Percentiles rank a stretch among this genome's conserved stretches.
Evolutionary conservation across 83 land plant species (phyloP).

Genomic region (Picea engelmannii): DNA sequence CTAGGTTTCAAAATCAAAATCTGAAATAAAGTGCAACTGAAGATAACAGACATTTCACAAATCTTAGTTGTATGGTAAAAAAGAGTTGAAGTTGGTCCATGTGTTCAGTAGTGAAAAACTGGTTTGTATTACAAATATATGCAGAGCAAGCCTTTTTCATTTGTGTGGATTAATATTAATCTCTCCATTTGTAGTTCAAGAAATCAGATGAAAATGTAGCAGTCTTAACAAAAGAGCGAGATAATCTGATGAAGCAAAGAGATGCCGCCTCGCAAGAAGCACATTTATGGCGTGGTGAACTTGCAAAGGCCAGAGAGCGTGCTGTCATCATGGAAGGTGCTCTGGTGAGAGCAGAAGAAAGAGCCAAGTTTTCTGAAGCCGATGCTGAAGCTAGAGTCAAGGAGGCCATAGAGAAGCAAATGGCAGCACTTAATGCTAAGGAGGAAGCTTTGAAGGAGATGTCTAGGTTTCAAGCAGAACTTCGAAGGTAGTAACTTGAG

Average conservation of each 20-base stretch:
- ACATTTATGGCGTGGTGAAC: conserved; percentile 75
- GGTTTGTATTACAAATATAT: neutral
- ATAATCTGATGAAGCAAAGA: conserved; percentile 57
- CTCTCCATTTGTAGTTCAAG: conserved; percentile 39
- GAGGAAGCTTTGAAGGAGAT: conserved; percentile 53
- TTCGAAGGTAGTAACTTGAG: conserved; percentile 42
- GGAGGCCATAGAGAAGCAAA: conserved; percentile 55
- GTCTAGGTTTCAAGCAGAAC: conserved; percentile 48
- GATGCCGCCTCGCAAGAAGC: conserved; percentile 69
- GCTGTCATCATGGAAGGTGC: conserved; percentile 68
- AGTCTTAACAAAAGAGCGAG: conserved; percentile 47
- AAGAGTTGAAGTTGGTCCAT: neutral
- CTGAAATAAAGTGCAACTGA: neutral
- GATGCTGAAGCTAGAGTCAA: conserved; percentile 63
- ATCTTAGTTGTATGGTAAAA: neutral
- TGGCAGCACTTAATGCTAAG: conserved; percentile 45
- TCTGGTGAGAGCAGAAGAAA: conserved; percentile 67
- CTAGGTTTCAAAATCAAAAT: neutral
- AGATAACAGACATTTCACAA: neutral
- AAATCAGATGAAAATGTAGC: conserved; percentile 46
- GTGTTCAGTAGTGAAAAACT: neutral
- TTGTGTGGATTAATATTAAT: neutral
- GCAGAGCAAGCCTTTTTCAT: neutral
- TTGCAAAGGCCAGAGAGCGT: conserved; percentile 81
- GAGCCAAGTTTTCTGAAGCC: conserved; percentile 51